Conservation (phyloP, 768 basidiomycete genomes). For the Pisolithus sp. region DNA sequence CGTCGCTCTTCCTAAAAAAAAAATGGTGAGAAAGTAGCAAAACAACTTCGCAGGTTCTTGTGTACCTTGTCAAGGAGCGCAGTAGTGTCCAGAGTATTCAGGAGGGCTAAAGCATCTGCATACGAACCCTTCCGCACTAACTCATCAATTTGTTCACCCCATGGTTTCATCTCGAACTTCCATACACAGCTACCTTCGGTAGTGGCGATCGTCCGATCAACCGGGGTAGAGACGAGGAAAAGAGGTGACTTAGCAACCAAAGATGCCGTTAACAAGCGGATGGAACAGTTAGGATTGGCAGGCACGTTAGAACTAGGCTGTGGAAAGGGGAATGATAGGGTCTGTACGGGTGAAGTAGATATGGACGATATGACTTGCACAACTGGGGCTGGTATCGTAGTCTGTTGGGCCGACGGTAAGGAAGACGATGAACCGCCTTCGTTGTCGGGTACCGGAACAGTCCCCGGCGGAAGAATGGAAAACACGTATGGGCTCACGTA, state of each 20-base stretch:
- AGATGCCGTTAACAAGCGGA: conserved; percentile 61
- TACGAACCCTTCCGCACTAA: conserved; percentile 64
- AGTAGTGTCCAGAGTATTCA: conserved; percentile 60
- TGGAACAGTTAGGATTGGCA: conserved; percentile 35
- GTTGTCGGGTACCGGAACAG: conserved; percentile 35
- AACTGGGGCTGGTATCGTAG: conserved; percentile 49
- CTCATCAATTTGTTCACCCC: conserved; percentile 82
- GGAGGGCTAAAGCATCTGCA: conserved; percentile 70
- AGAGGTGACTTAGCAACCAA: conserved; percentile 45
- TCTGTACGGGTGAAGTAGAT: conserved; percentile 55
- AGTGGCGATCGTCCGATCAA: conserved; percentile 57
- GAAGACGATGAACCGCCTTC: conserved; percentile 7
- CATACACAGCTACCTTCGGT: conserved; percentile 76
- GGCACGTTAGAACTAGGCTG: conserved; percentile 24
- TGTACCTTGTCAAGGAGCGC: conserved; percentile 59
- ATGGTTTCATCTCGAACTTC: conserved; percentile 63
- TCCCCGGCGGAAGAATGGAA: conserved; percentile 65
- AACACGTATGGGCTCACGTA: conserved; percentile 75
- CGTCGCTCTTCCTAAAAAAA: conserved; percentile 44
- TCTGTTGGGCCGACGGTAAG: conserved; percentile 18
- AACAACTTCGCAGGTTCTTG: not conserved
- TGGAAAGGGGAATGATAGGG: conserved; percentile 57
- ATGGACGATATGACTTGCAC: conserved; percentile 69
- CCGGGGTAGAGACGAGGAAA: conserved; percentile 67
- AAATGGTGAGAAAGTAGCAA: conserved; percentile 2